Percentiles rank a stretch among this genome's conserved stretches.
phyloP scores from a whole-genome alignment of 1,284 basidiomycete genomes.

The Mycena citricolor region DNA sequence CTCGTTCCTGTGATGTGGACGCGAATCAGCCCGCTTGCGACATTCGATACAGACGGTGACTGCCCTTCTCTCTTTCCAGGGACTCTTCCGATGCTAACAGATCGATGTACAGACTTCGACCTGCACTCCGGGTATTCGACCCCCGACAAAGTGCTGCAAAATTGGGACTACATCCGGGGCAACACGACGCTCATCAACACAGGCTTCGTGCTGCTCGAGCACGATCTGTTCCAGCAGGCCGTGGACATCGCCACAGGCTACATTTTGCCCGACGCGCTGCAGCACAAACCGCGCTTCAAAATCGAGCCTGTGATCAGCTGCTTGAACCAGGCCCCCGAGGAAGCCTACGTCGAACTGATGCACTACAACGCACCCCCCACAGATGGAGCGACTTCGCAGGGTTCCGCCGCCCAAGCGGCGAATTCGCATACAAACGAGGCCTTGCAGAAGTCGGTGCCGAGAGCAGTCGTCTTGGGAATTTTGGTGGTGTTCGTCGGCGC shows the following conservation, averaged over 20 bases:
- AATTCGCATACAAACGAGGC: no score
- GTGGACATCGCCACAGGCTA: slow-evolving; percentile 73
- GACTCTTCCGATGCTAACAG: slow-evolving; percentile 10
- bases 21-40: slow-evolving; percentile 51
- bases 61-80: slow-evolving; percentile 13
- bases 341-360: slow-evolving; percentile 72
- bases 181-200: slow-evolving; percentile 48
- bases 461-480: no score
- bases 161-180: slow-evolving; percentile 63
- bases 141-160: slow-evolving; percentile 56
- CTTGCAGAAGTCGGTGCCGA: no score
- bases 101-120: slow-evolving; percentile 65
- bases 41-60: slow-evolving; percentile 66
- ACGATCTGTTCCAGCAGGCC: slow-evolving; percentile 68
- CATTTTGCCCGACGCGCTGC: slow-evolving; percentile 66
- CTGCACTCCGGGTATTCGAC: slow-evolving; percentile 65
- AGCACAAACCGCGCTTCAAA: slow-evolving; percentile 57
- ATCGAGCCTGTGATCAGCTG: slow-evolving; percentile 70
- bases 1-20: slow-evolving; percentile 71
- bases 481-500: no score
- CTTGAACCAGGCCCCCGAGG: slow-evolving; percentile 39
- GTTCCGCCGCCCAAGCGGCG: no score
- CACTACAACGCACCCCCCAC: slow-evolving; percentile 56
- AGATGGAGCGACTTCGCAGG: no score
- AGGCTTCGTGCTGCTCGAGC: slow-evolving; percentile 77